Percentiles rank a stretch among this genome's conserved stretches.
Evolutionary conservation across 1,139 yeast genomes (phyloP).

Genomic region (Candida buenavistaensis): DNA sequence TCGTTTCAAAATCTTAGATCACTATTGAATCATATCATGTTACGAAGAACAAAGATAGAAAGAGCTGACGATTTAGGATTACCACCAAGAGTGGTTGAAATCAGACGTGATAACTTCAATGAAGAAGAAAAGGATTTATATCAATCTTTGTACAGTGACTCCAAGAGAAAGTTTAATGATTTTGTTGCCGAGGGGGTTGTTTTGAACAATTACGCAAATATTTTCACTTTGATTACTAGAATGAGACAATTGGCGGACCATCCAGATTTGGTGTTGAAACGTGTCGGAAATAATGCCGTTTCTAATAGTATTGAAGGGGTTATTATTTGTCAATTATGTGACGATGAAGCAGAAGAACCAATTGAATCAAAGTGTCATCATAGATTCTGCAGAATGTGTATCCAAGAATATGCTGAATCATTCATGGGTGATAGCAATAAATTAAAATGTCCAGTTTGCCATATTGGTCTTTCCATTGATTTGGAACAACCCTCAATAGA

Average conservation of each 20-base stretch:
- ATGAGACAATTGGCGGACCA: conserved; percentile 99
- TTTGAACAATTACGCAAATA: conserved; percentile 91
- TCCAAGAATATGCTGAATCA: conserved; percentile 84
- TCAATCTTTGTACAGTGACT: conserved; percentile 82
- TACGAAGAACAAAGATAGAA: conserved; percentile 91
- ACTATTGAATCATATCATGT: conserved; percentile 75
- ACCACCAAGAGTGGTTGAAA: conserved; percentile 91
- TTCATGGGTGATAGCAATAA: conserved; percentile 61
- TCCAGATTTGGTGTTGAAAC: conserved; percentile 87
- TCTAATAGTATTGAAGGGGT: conserved; percentile 51
- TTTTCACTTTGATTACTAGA: conserved; percentile 90
- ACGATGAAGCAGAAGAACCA: conserved; percentile 97
- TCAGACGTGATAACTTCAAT: conserved; percentile 81
- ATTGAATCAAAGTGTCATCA: conserved; percentile 94
- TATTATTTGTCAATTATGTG: conserved; percentile 88
- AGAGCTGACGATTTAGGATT: conserved; percentile 96
- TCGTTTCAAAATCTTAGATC: conserved; percentile 78
- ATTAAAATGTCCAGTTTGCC: conserved; percentile 93
- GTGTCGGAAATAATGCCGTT: conserved; percentile 49
- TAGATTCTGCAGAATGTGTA: conserved; percentile 87
- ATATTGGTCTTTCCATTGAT: conserved; percentile 87
- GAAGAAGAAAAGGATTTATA: conserved; percentile 94
- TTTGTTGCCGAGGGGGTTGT: conserved; percentile 96
- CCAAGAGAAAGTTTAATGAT: conserved; percentile 79
- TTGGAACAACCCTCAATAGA: conserved; percentile 85